Percentiles rank a stretch among this genome's conserved stretches.
Evolutionary conservation across 1,284 basidiomycete species (phyloP).

Genomic region (Ceratobasidium sp.): DNA sequence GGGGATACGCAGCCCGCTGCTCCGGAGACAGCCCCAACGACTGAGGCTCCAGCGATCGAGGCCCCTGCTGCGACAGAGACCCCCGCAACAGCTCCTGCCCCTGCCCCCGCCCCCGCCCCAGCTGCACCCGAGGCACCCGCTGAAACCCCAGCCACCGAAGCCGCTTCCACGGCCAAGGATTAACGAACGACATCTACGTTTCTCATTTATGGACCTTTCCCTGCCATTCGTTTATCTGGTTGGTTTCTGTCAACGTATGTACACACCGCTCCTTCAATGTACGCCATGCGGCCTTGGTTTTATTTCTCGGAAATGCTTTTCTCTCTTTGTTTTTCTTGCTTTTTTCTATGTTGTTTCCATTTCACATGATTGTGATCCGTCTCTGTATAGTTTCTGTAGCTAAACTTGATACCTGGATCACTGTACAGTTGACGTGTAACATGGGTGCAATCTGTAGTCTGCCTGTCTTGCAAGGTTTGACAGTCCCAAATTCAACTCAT

Average conservation of each 20-base stretch:
- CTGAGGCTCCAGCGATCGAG: background rate
- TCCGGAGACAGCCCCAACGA: background rate
- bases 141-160: constrained; percentile 20
- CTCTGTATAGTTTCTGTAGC: constrained; percentile 32
- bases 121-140: constrained; percentile 3
- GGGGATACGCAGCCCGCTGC: background rate
- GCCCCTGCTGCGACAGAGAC: background rate
- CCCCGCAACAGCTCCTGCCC: background rate
- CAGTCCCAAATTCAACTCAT: constrained; percentile 5
- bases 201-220: constrained; percentile 15
- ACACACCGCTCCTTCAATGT: constrained; percentile 10
- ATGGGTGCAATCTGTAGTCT: constrained; percentile 7
- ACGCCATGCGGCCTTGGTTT: constrained; percentile 8
- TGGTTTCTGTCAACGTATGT: constrained; percentile 36
- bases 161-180: too few species aligned
- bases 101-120: constrained; percentile 4
- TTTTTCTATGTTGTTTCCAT: constrained; percentile 23
- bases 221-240: constrained; percentile 23
- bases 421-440: constrained; percentile 11
- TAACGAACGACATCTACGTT: constrained; percentile 23
- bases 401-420: constrained; percentile 31
- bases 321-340: constrained; percentile 9
- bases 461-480: background rate
- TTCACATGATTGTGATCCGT: constrained; percentile 37
- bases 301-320: constrained; percentile 31